Percentiles rank a stretch among this genome's conserved stretches.
phyloP scores from a whole-genome alignment of 2,329 filamentous ascomycete species.

The Pestalotiopsis sp. region DNA sequence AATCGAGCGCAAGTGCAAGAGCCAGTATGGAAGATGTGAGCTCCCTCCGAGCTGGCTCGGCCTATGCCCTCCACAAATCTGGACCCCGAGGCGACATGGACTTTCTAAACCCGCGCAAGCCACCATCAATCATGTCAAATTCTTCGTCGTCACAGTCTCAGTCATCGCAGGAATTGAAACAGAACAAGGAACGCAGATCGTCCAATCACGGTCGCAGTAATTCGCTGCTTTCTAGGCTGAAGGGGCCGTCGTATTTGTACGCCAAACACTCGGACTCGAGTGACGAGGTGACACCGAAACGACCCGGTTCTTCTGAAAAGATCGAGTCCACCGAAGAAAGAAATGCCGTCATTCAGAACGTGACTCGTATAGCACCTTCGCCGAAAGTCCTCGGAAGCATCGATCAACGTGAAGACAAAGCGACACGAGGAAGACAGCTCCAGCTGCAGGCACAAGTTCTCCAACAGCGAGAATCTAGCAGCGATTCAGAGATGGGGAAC shows the following conservation, averaged over 20 bases:
- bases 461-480: constrained; percentile 11
- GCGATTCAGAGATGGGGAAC: constrained; percentile 6
- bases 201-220: constrained; percentile 29
- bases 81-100: constrained; percentile 18
- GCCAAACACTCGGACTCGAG: constrained; percentile 19
- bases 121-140: constrained; percentile 27
- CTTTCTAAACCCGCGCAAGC: constrained; percentile 24
- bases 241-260: constrained; percentile 33
- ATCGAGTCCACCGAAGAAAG: background rate
- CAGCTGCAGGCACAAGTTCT: background rate
- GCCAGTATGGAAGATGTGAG: constrained; percentile 18
- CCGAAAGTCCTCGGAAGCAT: background rate
- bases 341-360: background rate
- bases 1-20: constrained; percentile 20
- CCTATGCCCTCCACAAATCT: constrained; percentile 18
- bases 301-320: constrained; percentile 20
- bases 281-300: constrained; percentile 18
- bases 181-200: constrained; percentile 20
- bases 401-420: background rate
- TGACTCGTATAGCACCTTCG: background rate
- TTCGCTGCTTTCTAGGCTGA: constrained; percentile 31
- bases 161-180: constrained; percentile 29
- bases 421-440: constrained; percentile 5
- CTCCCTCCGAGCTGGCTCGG: constrained; percentile 13
- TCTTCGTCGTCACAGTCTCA: constrained; percentile 30